A percentile compares a stretch with the other conserved stretches of the same genome.
phyloP scores from a whole-genome alignment of 371 early-diverging fungal species.

The Rhizomucor pusillus region DNA sequence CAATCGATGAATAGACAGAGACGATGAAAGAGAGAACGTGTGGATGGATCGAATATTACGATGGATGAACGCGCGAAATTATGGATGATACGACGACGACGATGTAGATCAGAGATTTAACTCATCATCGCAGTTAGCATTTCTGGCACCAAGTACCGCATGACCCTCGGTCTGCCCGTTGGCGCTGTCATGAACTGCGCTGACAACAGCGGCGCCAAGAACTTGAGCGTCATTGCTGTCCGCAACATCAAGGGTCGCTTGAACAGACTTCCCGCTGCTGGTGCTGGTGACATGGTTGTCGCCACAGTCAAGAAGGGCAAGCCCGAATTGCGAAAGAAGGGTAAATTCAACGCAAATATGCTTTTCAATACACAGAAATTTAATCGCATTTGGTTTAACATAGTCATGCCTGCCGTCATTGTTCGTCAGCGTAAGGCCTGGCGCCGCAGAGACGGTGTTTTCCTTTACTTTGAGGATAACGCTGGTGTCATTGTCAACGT shows the following conservation, averaged over 20 bases:
- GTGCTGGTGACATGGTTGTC: slow-evolving; percentile 99
- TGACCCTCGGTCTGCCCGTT: slow-evolving; percentile 99
- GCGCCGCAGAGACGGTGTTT: slow-evolving; percentile 98
- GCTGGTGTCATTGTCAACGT: slow-evolving; percentile 48
- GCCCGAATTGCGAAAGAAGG: slow-evolving; percentile 99
- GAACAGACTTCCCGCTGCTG: slow-evolving; percentile 99
- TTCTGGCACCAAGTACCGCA: slow-evolving; percentile 94
- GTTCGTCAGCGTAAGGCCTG: slow-evolving; percentile 99
- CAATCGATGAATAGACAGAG: background rate
- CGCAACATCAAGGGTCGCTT: slow-evolving; percentile 96
- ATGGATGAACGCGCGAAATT: slow-evolving; percentile 3
- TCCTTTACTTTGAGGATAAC: slow-evolving; percentile 91
- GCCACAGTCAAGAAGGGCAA: slow-evolving; percentile 99
- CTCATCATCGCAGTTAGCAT: slow-evolving; percentile 38
- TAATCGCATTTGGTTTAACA: background rate
- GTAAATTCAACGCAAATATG: slow-evolving; percentile 29
- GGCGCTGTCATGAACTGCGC: slow-evolving; percentile 98
- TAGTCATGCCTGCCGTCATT: slow-evolving; percentile 98
- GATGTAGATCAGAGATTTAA: background rate
- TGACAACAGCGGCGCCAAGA: slow-evolving; percentile 99
- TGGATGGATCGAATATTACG: slow-evolving; percentile 24
- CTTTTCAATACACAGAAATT: background rate
- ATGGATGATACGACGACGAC: background rate
- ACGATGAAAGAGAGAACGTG: slow-evolving; percentile 7
- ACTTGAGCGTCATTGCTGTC: slow-evolving; percentile 99